phyloP scores from a whole-genome alignment of 495 filamentous ascomycete genomes.

The Cercophora newfieldiana region DNA sequence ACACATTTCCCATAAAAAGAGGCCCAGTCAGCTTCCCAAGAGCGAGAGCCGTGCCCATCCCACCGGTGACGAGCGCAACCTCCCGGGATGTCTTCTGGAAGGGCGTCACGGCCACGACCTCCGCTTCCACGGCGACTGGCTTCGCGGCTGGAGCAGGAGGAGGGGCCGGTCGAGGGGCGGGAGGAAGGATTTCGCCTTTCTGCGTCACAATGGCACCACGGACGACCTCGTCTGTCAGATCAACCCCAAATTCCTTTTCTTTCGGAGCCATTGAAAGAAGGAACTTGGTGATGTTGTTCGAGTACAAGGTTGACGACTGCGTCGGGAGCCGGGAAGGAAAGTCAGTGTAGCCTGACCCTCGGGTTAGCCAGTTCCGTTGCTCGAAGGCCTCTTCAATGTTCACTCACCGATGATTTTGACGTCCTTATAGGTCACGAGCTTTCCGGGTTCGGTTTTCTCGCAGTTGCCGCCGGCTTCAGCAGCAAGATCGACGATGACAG shows the following conservation, averaged over 20 bases:
- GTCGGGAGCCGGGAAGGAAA: constrained; percentile 76
- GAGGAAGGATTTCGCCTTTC: constrained; percentile 69
- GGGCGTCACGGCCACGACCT: constrained; percentile 65
- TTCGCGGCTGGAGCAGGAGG: constrained; percentile 60
- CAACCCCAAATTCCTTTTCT: constrained; percentile 71
- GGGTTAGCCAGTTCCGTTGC: constrained; percentile 15
- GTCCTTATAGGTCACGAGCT: constrained; percentile 66
- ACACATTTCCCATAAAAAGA: constrained; percentile 77
- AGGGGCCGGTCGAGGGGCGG: constrained; percentile 68
- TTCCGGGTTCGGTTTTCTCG: constrained; percentile 68
- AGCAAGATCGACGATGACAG: constrained; percentile 77
- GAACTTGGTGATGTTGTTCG: constrained; percentile 84
- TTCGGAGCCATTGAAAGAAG: constrained; percentile 74
- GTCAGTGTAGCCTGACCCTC: constrained; percentile 68
- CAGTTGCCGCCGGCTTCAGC: constrained; percentile 82
- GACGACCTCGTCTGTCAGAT: constrained; percentile 76
- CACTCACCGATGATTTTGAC: constrained; percentile 73
- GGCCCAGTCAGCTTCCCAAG: constrained; percentile 76
- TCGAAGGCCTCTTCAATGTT: not conserved
- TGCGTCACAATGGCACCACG: constrained; percentile 75
- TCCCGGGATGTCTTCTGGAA: constrained; percentile 75
- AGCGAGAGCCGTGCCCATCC: constrained; percentile 69
- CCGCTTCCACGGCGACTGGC: constrained; percentile 51
- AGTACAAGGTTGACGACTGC: constrained; percentile 79
- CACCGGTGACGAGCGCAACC: constrained; percentile 66